Conservation (phyloP, 2,329 filamentous ascomycete species). For the Neonectria sp. region DNA sequence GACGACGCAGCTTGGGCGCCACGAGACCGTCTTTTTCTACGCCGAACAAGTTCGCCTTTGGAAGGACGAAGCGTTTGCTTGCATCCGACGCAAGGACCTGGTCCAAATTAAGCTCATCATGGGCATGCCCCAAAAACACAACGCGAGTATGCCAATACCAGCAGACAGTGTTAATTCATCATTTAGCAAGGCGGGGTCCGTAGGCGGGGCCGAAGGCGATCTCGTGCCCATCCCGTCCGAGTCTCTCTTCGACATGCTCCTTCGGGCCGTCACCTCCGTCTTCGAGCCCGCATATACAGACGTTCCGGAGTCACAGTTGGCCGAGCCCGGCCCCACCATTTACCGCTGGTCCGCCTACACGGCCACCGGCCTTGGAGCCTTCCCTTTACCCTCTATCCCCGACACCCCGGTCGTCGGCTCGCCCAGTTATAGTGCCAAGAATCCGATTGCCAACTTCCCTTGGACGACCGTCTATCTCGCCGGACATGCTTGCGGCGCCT, state of each 20-base stretch:
- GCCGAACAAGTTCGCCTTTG: conserved; percentile 83
- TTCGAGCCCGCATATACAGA: conserved; percentile 54
- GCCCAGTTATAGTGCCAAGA: conserved; percentile 58
- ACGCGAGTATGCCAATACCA: conserved; percentile 42
- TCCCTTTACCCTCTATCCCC: conserved; percentile 76
- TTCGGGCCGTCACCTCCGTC: conserved; percentile 63
- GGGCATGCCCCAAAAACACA: conserved; percentile 45
- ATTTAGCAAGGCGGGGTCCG: conserved; percentile 18
- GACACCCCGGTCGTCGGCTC: conserved; percentile 66
- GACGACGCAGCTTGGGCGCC: conserved; percentile 84
- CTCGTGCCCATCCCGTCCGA: conserved; percentile 45
- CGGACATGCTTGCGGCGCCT: conserved; percentile 75
- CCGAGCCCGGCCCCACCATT: conserved; percentile 55
- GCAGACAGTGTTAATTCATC: conserved; percentile 37
- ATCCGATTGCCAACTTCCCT: conserved; percentile 64
- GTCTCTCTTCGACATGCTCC: conserved; percentile 63
- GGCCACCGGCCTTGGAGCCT: conserved; percentile 71
- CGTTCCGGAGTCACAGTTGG: conserved; percentile 48
- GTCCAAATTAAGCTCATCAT: conserved; percentile 79
- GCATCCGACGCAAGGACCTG: conserved; percentile 79
- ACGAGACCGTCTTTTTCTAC: conserved; percentile 88
- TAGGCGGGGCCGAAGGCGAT: conserved; percentile 25
- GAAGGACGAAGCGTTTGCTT: conserved; percentile 87
- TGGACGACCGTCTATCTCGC: conserved; percentile 83
- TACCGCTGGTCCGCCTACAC: conserved; percentile 70